Evolutionary conservation across 345 rosid genomes (phyloP), one percentile per base, ranked within the genome.

Genomic region (Fremontodendron californicum): DNA sequence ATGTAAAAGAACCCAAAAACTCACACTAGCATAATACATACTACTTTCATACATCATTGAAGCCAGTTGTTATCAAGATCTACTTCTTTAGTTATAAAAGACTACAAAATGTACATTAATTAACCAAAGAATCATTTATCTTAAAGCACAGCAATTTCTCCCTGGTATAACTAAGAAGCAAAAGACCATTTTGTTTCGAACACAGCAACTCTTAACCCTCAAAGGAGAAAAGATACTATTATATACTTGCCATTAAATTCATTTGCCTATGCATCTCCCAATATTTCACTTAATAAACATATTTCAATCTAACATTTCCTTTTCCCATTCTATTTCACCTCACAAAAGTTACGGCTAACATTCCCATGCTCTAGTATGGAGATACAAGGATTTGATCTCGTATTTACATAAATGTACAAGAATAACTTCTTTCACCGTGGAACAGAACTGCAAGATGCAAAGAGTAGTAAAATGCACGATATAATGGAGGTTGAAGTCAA

Each of bases 1-100:
- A 73, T 63, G 10, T 1, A 48, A 60, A 25, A 63, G 42, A 77
- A 72, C 39, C 49, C 19, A 71, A 54, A n/a, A 76, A 40, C 12
- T 55, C 13, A 21, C 27, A 57, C 25, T 48, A 65, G 18, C 49
- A 45, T 7, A 70, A 5, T 15, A 43, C 27, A 51, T 33, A 7
- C 64, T 7, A 60, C 51, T 27, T 62, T 71, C 70, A 33, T 33
- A 46, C 13, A 48, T 37, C 65, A 40, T 31, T 62, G 39, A 39
- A 33, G 73, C n/a, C 67, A 42, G 35, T 29, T 54, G 54, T 33
- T 27, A 25, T 42, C 11, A 0, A n/a, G 8, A 13, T 15, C 13
- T 5, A 11, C 58, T 58, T 33, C 25, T 43, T 45, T 19, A 1
- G 23, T 39, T 27, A 74, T 2, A 40, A 33, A 63, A 23, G 16